Evolutionary conservation across 2,329 filamentous ascomycete genomes (phyloP).

Genomic region (Penicillium sp.): DNA sequence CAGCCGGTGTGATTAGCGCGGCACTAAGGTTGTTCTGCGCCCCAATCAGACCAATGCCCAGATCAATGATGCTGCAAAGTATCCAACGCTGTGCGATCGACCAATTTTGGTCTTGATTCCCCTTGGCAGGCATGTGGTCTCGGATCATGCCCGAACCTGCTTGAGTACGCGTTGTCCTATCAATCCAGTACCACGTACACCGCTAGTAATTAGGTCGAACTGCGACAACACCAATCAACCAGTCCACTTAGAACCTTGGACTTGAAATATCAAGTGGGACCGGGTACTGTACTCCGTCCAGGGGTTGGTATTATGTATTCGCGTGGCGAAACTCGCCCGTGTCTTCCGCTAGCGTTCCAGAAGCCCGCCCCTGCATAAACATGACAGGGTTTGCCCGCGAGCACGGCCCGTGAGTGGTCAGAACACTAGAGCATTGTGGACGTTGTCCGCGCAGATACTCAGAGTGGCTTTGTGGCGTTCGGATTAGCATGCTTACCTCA

Average conservation of each 20-base stretch:
- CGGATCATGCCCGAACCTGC: background rate
- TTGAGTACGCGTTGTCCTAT: background rate
- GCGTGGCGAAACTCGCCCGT: slow-evolving; percentile 7
- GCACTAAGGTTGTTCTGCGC: background rate
- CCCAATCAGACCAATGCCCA: background rate
- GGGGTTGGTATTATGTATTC: background rate
- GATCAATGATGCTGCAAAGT: background rate
- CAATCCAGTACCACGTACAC: background rate
- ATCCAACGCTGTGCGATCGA: background rate
- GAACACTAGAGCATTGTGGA: background rate
- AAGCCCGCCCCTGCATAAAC: slow-evolving; percentile 13
- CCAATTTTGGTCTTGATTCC: background rate
- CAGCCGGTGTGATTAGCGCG: background rate
- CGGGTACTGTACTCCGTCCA: background rate
- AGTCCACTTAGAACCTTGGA: background rate
- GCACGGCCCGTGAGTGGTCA: background rate
- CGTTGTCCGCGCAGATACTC: background rate
- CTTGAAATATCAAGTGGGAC: background rate
- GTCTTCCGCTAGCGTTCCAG: slow-evolving; percentile 18
- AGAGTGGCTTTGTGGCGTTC: slow-evolving; percentile 10
- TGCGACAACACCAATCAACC: background rate
- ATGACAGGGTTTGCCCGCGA: background rate
- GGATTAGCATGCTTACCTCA: background rate
- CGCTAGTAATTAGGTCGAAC: background rate
- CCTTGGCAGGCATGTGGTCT: background rate